Evolutionary conservation across 208 protist genomes (phyloP).

Genomic region (Leishmania major): DNA sequence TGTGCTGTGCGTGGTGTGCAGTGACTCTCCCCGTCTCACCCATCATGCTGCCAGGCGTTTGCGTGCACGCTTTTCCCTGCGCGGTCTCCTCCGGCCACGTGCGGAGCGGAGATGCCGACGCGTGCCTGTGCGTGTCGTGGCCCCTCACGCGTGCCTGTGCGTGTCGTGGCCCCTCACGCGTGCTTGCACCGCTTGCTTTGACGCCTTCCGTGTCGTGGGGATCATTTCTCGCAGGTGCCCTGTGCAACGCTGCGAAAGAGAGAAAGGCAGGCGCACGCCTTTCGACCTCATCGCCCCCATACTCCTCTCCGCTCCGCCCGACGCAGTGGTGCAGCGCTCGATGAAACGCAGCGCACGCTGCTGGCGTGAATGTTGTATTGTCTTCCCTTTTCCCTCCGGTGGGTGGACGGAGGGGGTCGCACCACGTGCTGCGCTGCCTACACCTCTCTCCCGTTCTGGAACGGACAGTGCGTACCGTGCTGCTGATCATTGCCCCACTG

Average conservation of each 20-base stretch:
- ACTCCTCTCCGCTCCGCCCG: neutral
- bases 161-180: neutral
- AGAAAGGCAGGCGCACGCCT: neutral
- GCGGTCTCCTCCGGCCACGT: neutral
- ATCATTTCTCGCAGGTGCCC: neutral
- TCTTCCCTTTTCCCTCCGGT: too few relatives aligned
- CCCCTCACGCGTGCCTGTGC: too few relatives aligned
- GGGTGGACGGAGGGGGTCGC: too few relatives aligned
- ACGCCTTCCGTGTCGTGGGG: neutral
- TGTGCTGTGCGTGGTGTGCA: neutral
- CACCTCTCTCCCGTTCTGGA: too few relatives aligned
- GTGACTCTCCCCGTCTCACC: neutral
- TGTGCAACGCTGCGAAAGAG: neutral
- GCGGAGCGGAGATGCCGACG: neutral
- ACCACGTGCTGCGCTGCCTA: too few relatives aligned
- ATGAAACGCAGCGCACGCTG: too few relatives aligned
- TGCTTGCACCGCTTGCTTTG: neutral
- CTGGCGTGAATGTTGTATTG: too few relatives aligned
- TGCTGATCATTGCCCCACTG: too few relatives aligned
- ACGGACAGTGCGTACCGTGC: too few relatives aligned
- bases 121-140: too few relatives aligned
- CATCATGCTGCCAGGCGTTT: neutral
- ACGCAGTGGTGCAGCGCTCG: too few relatives aligned
- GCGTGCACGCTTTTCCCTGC: neutral
- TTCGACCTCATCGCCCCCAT: neutral